Evolutionary conservation across 2,329 filamentous ascomycete genomes (phyloP), one percentile per base, ranked within the genome.

Genomic region (Chaetomium olivaceum): DNA sequence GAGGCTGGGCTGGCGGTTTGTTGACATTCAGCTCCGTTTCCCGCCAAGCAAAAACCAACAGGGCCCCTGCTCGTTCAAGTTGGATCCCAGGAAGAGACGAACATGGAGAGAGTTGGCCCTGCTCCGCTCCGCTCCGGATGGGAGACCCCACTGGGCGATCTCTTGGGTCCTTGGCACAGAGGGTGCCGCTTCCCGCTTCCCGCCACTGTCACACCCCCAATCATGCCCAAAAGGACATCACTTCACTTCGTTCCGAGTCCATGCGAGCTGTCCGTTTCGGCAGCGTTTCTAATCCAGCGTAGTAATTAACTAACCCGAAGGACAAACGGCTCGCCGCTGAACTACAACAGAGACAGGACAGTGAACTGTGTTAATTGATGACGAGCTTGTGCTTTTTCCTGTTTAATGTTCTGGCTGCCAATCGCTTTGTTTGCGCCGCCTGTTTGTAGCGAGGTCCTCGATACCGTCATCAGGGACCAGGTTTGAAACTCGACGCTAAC

Each of bases 21-120:
- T 72, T 72, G 71, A 70, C 71, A 69, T 71, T 68, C 62, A 61
- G 59, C 63, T 57, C 43, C 25, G 54, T 64, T n/a, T 23, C 46
- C 61, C 55, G 68, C 71, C 69, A 72, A 70, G 70, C n/a, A 29
- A 62, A 54, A 67, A 61, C 46, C 39, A 36, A 36, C 33, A 61
- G 48, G 56, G 56, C 23, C 50, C 50, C n/a, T 9, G 29, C 29
- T 55, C 25, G 64, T 48, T 52, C 56, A 55, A 39, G 23, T 11
- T 8, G n/a, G 21, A 51, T 23, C 48, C 48, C 12, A 58, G 39
- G 14, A 48, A 50, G 50, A 51, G 51, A 58, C 61, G 63, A 65
- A 63, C 58, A 55, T 52, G 31, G 31, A 54, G 51, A 57, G 43
- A 59, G 61, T 51, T 36, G 65, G 36, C 55, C 23, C 39, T 43